Evolutionary conservation across 345 rosid genomes (phyloP).

Genomic region (Syzygium grande): DNA sequence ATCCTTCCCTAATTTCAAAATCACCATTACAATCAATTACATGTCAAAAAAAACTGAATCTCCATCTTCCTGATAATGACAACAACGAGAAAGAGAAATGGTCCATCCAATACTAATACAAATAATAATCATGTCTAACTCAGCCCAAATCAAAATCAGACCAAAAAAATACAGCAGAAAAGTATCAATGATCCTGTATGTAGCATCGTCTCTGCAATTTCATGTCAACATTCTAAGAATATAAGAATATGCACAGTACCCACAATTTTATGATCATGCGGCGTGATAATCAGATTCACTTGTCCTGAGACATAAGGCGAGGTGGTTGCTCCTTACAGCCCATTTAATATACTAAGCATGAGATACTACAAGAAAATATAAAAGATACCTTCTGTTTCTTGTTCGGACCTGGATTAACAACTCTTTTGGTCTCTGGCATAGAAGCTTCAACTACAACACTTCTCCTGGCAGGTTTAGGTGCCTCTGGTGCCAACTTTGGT

Average conservation of each 20-base stretch:
- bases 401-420: slow-evolving; percentile 29
- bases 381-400: slow-evolving; percentile 30
- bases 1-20: background rate
- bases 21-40: background rate
- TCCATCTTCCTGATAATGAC: background rate
- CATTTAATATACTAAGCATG: background rate
- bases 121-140: background rate
- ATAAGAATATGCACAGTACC: background rate
- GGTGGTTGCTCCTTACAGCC: background rate
- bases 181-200: background rate
- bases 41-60: background rate
- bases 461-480: slow-evolving; percentile 49
- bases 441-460: slow-evolving; percentile 50
- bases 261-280: background rate
- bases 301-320: background rate
- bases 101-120: background rate
- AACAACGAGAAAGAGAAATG: background rate
- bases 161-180: background rate
- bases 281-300: background rate
- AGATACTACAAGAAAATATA: background rate
- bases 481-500: slow-evolving; percentile 42
- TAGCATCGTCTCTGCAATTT: background rate
- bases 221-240: background rate
- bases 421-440: slow-evolving; percentile 44
- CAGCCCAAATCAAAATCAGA: background rate